Percentiles rank a stretch among this genome's conserved stretches.
These are phyloP conservation scores for Erigeron canadensis DNA, from an alignment of 129 eudicot species.

Conservation along the genomic window DNA sequence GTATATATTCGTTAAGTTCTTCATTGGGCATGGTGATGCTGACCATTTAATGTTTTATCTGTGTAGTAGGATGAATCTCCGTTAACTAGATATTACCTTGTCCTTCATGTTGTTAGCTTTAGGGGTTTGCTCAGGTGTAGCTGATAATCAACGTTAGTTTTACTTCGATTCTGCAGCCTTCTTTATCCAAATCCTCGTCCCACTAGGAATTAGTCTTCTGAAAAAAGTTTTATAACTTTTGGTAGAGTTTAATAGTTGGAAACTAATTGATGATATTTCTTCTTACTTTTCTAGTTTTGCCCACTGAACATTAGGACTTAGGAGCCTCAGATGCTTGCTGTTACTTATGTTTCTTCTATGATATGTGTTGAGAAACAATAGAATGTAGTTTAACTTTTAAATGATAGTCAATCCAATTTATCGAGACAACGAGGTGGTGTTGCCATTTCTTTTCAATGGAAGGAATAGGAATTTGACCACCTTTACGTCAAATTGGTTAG, in stretches of 20 bases:
- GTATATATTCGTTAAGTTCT: not conserved
- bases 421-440: no score
- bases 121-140: constrained; percentile 7
- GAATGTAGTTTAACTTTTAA: no score
- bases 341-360: no score
- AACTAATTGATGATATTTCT: not conserved
- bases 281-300: no score
- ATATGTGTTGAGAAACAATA: no score
- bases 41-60: not conserved
- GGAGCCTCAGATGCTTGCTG: no score
- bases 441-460: not conserved
- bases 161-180: not conserved
- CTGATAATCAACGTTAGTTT: not conserved
- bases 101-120: not conserved
- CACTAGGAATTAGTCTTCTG: not conserved
- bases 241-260: not conserved
- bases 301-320: no score
- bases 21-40: constrained; percentile 2
- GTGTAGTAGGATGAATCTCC: constrained; percentile 12
- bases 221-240: not conserved
- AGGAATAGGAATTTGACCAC: no score
- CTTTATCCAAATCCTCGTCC: not conserved
- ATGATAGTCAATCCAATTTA: no score
- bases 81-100: not conserved
- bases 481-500: no score